Base-by-base conservation (phyloP, 108 stramenopile genomes). In the Nitzschia inconspicua region DNA sequence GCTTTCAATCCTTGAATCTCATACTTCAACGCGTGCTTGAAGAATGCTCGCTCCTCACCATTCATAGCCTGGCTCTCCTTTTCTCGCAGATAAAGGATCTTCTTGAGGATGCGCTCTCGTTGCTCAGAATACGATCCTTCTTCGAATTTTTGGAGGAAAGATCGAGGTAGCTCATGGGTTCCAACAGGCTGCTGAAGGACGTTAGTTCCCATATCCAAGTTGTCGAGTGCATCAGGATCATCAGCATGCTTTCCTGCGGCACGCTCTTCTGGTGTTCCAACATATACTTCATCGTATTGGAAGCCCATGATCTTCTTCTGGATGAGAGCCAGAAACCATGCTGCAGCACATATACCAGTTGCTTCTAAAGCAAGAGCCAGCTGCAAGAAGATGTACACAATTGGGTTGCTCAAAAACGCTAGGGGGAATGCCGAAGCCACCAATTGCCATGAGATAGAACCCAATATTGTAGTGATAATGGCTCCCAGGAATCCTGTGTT, bases 401-500 rank as follows among this genome's bases (percentile, higher is more conserved):
- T 31, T 50, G 86, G 83, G 65, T 67, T 80, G 76, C 68, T 70
- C 47, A 88, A 22, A 73, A 88, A 84, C 20, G 80, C 67, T 27
- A 88, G 53, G 8, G 88, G 88, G 80, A 79, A 86, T 30, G 74
- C 76, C 37, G 75, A 73, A 13, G 88, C 88, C 22, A 82, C 78
- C 54, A 82, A 70, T 68, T 80, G 83, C 89, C 89, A 91, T 0
- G 70, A 49, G 50, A 91, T 83, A 51, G 84, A 91, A 22, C 75
- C 89, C 42, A 86, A 50, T 47, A 87, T 85, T 36, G 89, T 91
- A 18, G 86, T 84, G 41, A 83, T 85, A 61, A 91, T 57, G 44
- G 89, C 89, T 18, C 86, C 89, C 24, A 85, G 74, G 57, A 91
- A 74, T 37, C 89, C 89, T 27, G 68, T 77, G 78, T 91, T 82